A percentile compares a stretch with the other conserved stretches of the same genome.
phyloP scores from a whole-genome alignment of 257 asterid genomes.

The Orobanche coerulescens region DNA sequence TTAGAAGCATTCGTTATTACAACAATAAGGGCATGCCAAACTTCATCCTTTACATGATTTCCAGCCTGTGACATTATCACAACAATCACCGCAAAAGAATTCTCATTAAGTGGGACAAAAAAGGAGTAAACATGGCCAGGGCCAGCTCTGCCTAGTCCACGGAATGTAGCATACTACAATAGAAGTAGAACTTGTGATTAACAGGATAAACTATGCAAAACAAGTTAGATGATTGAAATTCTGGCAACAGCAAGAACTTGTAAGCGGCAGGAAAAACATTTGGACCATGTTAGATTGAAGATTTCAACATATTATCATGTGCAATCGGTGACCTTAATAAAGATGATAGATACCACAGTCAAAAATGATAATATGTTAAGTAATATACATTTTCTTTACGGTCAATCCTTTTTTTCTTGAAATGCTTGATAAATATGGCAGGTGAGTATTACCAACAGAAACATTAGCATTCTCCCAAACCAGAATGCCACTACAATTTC shows the following conservation, averaged over 20 bases:
- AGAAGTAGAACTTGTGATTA: conserved; percentile 2
- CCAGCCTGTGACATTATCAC: conserved; percentile 69
- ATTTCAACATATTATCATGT: neutral
- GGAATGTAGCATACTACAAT: neutral
- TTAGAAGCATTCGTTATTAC: conserved; percentile 84
- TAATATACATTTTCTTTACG: neutral
- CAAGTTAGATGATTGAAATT: neutral
- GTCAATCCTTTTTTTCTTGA: neutral
- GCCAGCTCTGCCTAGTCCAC: conserved; percentile 5
- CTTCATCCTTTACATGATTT: conserved; percentile 87
- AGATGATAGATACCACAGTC: neutral
- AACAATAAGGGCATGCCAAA: conserved; percentile 88
- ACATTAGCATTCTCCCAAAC: conserved; percentile 8
- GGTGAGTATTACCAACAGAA: conserved; percentile 14
- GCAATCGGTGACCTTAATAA: neutral
- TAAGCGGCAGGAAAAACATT: neutral
- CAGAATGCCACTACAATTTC: neutral
- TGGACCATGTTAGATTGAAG: neutral
- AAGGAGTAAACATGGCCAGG: conserved; percentile 3
- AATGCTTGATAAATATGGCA: neutral
- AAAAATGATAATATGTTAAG: neutral
- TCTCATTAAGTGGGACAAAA: conserved; percentile 10
- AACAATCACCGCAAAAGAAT: conserved; percentile 23
- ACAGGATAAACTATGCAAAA: conserved; percentile 1
- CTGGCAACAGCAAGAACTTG: neutral